Conservation (phyloP, 441 rosid species). For the Erodium moschatum region DNA sequence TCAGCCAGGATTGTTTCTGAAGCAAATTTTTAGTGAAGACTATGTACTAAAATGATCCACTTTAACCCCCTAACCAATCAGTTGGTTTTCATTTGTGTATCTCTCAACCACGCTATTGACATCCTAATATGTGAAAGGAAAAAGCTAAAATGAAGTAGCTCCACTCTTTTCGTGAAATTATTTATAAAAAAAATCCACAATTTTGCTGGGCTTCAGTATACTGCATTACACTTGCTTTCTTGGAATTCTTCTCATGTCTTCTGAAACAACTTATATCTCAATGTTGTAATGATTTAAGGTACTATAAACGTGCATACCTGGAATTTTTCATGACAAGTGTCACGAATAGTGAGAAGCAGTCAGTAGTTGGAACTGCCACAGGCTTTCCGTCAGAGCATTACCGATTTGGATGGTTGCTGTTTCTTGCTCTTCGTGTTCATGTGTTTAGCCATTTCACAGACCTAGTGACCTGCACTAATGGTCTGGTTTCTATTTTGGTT, state of each 20-base stretch:
- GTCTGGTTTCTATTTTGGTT: conserved; percentile 78
- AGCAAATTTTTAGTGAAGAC: not conserved
- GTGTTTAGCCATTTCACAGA: conserved; percentile 75
- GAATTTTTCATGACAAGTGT: conserved; percentile 60
- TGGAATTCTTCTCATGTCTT: not conserved
- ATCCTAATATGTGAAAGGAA: not conserved
- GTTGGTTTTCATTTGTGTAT: not conserved
- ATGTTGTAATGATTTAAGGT: conserved; percentile 37
- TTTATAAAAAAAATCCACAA: not conserved
- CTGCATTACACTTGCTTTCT: not conserved
- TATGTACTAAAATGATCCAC: not conserved
- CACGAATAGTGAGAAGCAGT: conserved; percentile 38
- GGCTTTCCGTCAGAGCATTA: conserved; percentile 41
- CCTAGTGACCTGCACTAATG: conserved; percentile 76
- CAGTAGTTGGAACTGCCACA: conserved; percentile 30
- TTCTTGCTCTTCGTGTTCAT: conserved; percentile 80
- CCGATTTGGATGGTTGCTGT: conserved; percentile 93
- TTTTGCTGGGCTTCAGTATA: not conserved
- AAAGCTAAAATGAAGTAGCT: not conserved
- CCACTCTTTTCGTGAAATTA: not conserved
- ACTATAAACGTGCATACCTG: conserved; percentile 62
- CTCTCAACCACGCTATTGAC: not conserved
- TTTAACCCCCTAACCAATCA: not conserved
- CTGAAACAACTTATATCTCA: not conserved
- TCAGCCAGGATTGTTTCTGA: not conserved